Base-by-base conservation (phyloP, 768 basidiomycete species). In the Pleurotus platypus region DNA sequence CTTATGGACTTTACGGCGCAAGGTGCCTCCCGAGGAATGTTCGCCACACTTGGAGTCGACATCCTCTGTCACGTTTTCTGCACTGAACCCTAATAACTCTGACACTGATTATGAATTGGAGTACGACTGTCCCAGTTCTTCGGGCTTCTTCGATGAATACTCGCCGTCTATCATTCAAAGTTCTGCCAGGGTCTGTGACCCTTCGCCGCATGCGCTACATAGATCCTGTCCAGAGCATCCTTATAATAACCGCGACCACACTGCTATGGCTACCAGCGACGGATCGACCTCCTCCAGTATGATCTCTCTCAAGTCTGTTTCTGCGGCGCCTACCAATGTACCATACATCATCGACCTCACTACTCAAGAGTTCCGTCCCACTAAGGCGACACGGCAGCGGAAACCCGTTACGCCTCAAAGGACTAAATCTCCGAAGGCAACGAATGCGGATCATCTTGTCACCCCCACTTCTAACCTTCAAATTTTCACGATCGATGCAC, bases 1-100 rank as follows among this genome's bases (percentile, higher is more conserved):
- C 0, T 70, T 81, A 42, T 67, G 74, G 43, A 74, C 73, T 40
- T 68, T 78, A 37, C 76, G 78, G 35, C 71, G 68, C 58, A 71
- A 76, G 42, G 72, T 75, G 40, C 24, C 24, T 26, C 24, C 24
- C 37, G 7, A 49, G 39, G 38, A 50, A 53, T 50, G 30, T 50
- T 50, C 30, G n/a, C 27, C 38, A 20, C 38, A 22, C 15, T 53
- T 15, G 7, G 30, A 35, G 30, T 35, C 30, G 30, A 35, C 11
- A n/a, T 38, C 16, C 22, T 38, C 11, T 12, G 39, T 53, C 51
- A 53, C 51, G 35, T 39, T 40, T 18, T 16, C 51, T 42, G n/a
- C 20, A 2, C 40, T 24, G 22, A 40, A 53, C 51, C 51, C 51
- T 53, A 39, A 24, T 22, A 20, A 12, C 16, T n/a, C 49, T 50